Evolutionary conservation across 208 protist species (phyloP).

Genomic region (Spongospora subterranea): DNA sequence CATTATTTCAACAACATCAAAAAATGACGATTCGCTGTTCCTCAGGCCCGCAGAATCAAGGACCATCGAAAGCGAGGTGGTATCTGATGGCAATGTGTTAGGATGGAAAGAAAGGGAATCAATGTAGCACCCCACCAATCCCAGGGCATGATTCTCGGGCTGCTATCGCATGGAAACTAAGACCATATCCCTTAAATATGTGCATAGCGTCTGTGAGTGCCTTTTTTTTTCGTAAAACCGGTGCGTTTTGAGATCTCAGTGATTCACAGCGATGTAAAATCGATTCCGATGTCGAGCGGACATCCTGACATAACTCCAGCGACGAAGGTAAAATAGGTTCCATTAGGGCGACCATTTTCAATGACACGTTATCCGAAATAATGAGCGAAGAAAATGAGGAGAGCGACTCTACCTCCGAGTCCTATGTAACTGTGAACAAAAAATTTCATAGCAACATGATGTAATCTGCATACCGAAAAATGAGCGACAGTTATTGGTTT

Average conservation of each 20-base stretch:
- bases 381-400: no score
- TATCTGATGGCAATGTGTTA: not conserved
- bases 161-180: constrained; percentile 57
- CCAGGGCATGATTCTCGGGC: not conserved
- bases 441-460: no score
- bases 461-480: no score
- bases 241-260: not conserved
- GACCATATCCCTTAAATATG: not conserved
- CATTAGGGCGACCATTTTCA: not conserved
- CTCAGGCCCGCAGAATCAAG: not conserved
- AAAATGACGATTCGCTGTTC: not conserved
- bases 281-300: not conserved
- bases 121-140: constrained; percentile 17
- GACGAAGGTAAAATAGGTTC: not conserved
- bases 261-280: constrained; percentile 4
- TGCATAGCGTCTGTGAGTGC: constrained; percentile 66
- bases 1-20: not conserved
- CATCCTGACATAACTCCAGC: not conserved
- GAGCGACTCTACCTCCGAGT: no score
- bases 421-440: no score
- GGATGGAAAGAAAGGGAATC: not conserved
- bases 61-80: not conserved
- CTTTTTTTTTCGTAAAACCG: constrained; percentile 62
- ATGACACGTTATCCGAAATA: no score
- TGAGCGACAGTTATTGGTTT: no score